These are phyloP conservation scores for Eucalyptus erythrocorys DNA, from an alignment of 345 rosid species.

Conservation along the genomic window DNA sequence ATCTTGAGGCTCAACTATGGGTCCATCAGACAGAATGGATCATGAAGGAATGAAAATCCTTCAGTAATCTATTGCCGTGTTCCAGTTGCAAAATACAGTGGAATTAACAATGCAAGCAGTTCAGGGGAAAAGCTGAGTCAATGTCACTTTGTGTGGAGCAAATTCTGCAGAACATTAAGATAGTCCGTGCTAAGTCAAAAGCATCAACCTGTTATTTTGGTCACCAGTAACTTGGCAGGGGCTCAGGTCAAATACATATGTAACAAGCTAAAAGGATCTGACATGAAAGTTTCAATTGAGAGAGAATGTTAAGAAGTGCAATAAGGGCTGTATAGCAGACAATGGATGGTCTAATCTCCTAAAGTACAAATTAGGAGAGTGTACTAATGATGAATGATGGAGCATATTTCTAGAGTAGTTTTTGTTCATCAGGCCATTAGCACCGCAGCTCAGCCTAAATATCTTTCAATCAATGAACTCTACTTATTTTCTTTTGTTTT, in stretches of 20 bases:
- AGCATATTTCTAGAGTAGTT: background rate
- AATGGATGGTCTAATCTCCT: background rate
- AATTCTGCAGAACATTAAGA: background rate
- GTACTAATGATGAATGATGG: background rate
- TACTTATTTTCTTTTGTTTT: background rate
- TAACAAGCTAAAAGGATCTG: background rate
- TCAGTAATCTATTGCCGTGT: background rate
- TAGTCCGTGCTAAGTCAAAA: background rate
- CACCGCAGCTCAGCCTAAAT: background rate
- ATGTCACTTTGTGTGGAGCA: background rate
- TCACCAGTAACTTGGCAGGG: background rate
- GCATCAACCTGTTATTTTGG: background rate
- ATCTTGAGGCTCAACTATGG: background rate
- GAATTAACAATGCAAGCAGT: background rate
- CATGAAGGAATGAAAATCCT: background rate
- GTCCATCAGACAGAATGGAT: background rate
- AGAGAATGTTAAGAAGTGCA: background rate
- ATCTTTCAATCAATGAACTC: background rate
- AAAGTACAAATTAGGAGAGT: background rate
- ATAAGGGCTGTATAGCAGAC: background rate
- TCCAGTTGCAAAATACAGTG: background rate
- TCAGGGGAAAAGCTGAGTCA: background rate
- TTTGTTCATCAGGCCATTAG: background rate
- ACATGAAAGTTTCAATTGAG: background rate
- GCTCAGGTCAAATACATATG: background rate